Base-by-base conservation (phyloP, 2,329 filamentous ascomycete genomes). In the Pseudogymnoascus sp. region DNA sequence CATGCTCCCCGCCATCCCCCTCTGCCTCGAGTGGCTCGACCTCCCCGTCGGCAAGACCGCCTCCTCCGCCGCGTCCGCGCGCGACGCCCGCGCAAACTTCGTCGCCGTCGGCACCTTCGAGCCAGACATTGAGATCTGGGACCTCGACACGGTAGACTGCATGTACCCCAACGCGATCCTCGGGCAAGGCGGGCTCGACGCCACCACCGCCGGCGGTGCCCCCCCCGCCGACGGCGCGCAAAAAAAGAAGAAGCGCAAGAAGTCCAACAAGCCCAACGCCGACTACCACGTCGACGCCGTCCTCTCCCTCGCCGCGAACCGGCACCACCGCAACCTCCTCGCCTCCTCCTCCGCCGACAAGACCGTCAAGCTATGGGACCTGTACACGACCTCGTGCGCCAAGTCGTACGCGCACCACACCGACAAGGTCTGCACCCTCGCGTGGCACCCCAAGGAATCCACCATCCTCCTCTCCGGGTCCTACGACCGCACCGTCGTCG, bases 141-240 rank as follows among this genome's bases (percentile, higher is more conserved):
- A 99, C 73, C 81, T 99, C 62, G 95, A 99, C 74, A 89, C 92
- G 7, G 87, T 99, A 61, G 95, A 99, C 78, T 90, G 89, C 85
- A 96, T 99, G 90, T 99, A 97, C 73, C 95, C 95, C 21, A 96
- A 96, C 73, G 93, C 93, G 9, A 96, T 99, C 67, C 85, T 99
- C 4, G 95, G 95, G 9, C 89, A 93, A 72, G 86, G 84, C 63
- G 80, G 70, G 19, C 66, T 72, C 26, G 78, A 78, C 35, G 78
- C 80, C 44, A 76, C 80, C 17, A n/a, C n/a, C n/a, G n/a, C n/a
- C n/a, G n/a, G n/a, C n/a, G 70, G 80, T 38, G 81, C 80, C 53
- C 72, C 77, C 1, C 79, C 82, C 53, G 78, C 79, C 15, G 81
- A 82, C 26, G 79, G 80, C 64, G 76, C 81, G 67, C 87, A 87